phyloP scores from a whole-genome alignment of 192 early-diverging fungal genomes.

The Funneliformis mosseae region DNA sequence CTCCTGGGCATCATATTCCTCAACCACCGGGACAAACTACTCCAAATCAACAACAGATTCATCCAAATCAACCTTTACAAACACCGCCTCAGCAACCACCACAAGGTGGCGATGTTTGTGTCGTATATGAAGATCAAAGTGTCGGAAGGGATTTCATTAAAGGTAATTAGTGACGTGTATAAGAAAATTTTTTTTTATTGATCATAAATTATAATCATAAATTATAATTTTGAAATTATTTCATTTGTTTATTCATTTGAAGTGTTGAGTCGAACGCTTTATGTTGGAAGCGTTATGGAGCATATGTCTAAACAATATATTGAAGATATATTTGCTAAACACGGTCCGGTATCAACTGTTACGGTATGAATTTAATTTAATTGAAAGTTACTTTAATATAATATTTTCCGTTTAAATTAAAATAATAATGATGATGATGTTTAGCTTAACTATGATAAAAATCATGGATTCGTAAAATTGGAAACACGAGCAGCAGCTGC shows the following conservation, averaged over 20 bases:
- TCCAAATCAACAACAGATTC: not conserved
- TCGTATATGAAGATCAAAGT: constrained; percentile 26
- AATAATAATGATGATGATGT: too few species aligned
- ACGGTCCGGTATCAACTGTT: constrained; percentile 41
- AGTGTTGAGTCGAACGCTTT: constrained; percentile 49
- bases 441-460: constrained; percentile 46
- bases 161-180: too few species aligned
- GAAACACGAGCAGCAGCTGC: constrained; percentile 39
- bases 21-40: not conserved
- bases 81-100: not conserved
- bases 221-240: too few species aligned
- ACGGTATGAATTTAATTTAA: constrained; percentile 39
- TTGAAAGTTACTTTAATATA: too few species aligned
- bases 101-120: not conserved
- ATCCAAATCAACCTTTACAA: not conserved
- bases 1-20: not conserved
- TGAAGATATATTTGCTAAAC: constrained; percentile 40
- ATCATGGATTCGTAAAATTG: constrained; percentile 52
- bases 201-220: too few species aligned
- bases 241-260: too few species aligned
- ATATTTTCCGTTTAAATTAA: too few species aligned
- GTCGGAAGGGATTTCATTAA: constrained; percentile 27
- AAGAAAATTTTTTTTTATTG: too few species aligned
- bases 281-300: constrained; percentile 44
- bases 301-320: constrained; percentile 37